phyloP scores from a whole-genome alignment of 1,284 basidiomycete genomes.

The Polyporus tsugae region DNA sequence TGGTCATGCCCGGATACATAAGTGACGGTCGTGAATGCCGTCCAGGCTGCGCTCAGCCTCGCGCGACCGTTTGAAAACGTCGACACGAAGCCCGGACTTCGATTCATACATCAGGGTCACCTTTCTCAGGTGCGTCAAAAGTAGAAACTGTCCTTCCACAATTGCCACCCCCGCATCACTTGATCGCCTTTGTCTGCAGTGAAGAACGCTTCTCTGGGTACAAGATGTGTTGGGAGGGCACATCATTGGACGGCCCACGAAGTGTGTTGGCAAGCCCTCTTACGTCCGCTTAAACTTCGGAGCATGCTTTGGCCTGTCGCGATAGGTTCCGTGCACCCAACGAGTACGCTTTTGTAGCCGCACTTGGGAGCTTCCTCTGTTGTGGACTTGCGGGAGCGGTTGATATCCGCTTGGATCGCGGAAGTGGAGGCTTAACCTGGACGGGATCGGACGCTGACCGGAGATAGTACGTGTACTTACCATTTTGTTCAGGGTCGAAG shows the following conservation, averaged over 20 bases:
- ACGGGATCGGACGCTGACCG: not conserved
- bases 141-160: not conserved
- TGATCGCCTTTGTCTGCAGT: not conserved
- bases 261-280: not conserved
- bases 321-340: not conserved
- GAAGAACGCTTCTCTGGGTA: not conserved
- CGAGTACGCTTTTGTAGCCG: not conserved
- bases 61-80: not conserved
- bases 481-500: not conserved
- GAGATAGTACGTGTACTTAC: not conserved
- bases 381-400: not conserved
- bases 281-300: conserved; percentile 1
- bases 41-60: not conserved
- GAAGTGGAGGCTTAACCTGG: not conserved
- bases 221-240: not conserved
- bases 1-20: not conserved
- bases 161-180: not conserved
- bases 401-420: not conserved
- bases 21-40: not conserved
- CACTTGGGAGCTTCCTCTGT: not conserved
- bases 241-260: not conserved
- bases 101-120: not conserved
- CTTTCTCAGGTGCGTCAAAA: not conserved
- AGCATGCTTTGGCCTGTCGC: not conserved
- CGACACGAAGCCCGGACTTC: not conserved